Evolutionary conservation across 441 rosid genomes (phyloP).

Genomic region (Erodium texanum): DNA sequence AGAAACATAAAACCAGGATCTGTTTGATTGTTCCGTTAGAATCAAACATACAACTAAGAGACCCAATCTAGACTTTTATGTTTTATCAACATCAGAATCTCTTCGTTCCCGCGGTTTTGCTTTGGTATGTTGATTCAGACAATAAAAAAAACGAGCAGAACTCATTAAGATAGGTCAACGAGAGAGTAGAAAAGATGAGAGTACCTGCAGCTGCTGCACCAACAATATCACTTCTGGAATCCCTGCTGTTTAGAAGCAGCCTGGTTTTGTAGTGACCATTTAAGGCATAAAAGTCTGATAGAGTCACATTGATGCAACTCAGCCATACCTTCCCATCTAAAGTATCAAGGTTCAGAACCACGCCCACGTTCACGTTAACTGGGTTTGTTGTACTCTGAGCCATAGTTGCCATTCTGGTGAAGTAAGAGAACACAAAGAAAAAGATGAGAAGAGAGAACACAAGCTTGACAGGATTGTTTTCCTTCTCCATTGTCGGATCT

Average conservation of each 20-base stretch:
- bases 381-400: not conserved
- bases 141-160: too few relatives aligned
- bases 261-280: not conserved
- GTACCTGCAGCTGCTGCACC: slow-evolving; percentile 1
- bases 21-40: too few relatives aligned
- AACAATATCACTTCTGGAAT: not conserved
- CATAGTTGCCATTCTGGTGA: not conserved
- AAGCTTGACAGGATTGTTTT: not conserved
- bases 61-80: too few relatives aligned
- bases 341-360: not conserved
- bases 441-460: not conserved
- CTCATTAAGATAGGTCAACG: too few relatives aligned
- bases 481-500: not conserved
- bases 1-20: too few relatives aligned
- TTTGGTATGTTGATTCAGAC: too few relatives aligned
- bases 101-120: too few relatives aligned
- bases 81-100: too few relatives aligned
- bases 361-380: not conserved
- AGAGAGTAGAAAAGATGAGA: not conserved
- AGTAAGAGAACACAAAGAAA: not conserved
- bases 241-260: not conserved
- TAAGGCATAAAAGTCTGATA: not conserved
- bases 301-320: not conserved
- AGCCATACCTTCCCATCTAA: not conserved
- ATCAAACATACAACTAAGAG: too few relatives aligned